Conservation (phyloP, 768 basidiomycete species). For the Gloeostereum incarnatum region DNA sequence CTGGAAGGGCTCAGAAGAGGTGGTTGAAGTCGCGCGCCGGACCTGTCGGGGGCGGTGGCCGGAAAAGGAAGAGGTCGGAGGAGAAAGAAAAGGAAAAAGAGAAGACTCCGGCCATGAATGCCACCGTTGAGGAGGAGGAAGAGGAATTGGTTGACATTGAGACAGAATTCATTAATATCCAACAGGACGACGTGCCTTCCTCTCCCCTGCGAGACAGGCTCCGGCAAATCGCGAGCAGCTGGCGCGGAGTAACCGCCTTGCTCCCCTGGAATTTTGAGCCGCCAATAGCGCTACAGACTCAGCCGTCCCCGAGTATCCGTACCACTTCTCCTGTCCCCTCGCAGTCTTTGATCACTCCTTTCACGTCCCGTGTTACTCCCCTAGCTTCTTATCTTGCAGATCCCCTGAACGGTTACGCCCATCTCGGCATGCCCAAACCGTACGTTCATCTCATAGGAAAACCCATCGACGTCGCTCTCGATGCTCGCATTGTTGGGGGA, state of each 20-base stretch:
- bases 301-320: slow-evolving; percentile 28
- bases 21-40: slow-evolving; percentile 24
- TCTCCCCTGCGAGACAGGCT: slow-evolving; percentile 38
- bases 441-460: slow-evolving; percentile 73
- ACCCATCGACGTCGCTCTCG: slow-evolving; percentile 72
- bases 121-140: slow-evolving; percentile 35
- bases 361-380: slow-evolving; percentile 53
- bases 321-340: slow-evolving; percentile 48
- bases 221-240: slow-evolving; percentile 48
- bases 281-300: slow-evolving; percentile 11
- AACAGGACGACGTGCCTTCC: slow-evolving; percentile 33
- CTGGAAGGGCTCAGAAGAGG: slow-evolving; percentile 33
- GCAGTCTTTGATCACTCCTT: slow-evolving; percentile 52
- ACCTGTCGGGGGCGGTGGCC: slow-evolving; percentile 9
- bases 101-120: slow-evolving; percentile 5
- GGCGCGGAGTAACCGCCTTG: slow-evolving; percentile 63
- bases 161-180: slow-evolving; percentile 36
- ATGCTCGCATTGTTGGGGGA: slow-evolving; percentile 64
- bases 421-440: slow-evolving; percentile 75
- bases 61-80: slow-evolving; percentile 23
- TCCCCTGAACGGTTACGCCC: slow-evolving; percentile 81
- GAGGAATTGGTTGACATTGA: slow-evolving; percentile 36
- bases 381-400: slow-evolving; percentile 64
- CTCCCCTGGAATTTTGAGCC: slow-evolving; percentile 9
- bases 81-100: slow-evolving; percentile 21